These are phyloP conservation scores for Physocladia obscura DNA, from an alignment of 192 early-diverging fungal genomes.

Conservation along the genomic window DNA sequence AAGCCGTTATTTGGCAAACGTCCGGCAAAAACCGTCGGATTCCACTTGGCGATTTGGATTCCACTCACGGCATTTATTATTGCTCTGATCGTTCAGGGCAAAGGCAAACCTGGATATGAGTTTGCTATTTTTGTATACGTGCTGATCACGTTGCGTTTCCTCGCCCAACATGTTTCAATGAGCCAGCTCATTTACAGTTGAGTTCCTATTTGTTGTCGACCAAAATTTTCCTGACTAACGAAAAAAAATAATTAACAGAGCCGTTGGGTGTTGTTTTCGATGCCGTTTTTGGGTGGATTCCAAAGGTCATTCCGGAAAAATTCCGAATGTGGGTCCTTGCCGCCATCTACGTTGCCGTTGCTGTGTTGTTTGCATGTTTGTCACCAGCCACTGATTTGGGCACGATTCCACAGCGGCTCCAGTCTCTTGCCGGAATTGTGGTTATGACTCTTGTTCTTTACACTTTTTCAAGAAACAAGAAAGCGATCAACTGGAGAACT, in stretches of 20 bases:
- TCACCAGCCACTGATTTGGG: conserved; percentile 45
- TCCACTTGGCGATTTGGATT: conserved; percentile 52
- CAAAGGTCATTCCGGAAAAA: conserved; percentile 36
- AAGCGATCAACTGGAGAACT: conserved; percentile 72
- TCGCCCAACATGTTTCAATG: conserved; percentile 51
- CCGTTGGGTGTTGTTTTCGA: conserved; percentile 40
- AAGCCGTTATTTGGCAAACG: conserved; percentile 48
- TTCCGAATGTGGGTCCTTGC: conserved; percentile 47
- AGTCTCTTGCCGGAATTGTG: conserved; percentile 71
- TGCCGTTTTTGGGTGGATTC: conserved; percentile 23
- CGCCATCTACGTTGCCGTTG: conserved; percentile 46
- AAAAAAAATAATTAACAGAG: neutral
- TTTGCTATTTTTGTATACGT: conserved; percentile 40
- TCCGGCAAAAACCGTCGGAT: conserved; percentile 16
- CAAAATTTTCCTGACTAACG: neutral
- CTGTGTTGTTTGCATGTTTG: conserved; percentile 58
- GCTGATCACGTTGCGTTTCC: conserved; percentile 44
- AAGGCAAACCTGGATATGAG: conserved; percentile 42
- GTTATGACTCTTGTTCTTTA: conserved; percentile 52
- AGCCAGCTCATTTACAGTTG: conserved; percentile 38
- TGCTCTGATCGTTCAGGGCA: conserved; percentile 54
- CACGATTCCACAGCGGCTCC: conserved; percentile 69
- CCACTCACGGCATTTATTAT: conserved; percentile 63
- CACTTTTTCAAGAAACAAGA: conserved; percentile 61
- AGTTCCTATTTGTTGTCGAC: neutral